Base-by-base conservation (phyloP, 495 filamentous ascomycete genomes). In the Glarea lozoyensis region DNA sequence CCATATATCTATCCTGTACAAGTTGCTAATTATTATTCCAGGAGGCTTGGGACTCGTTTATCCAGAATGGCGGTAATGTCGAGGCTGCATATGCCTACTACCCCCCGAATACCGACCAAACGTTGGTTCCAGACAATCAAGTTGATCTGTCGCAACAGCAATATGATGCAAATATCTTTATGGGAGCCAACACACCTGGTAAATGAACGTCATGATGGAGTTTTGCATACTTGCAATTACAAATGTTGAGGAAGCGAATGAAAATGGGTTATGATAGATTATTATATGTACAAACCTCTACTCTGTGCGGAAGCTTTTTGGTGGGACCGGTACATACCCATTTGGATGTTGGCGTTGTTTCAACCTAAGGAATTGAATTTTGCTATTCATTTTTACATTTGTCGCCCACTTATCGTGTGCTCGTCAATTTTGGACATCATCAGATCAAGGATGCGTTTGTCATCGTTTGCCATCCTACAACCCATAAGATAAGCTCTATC, bases 191-290 rank as follows among this genome's bases (percentile, higher is more conserved):
- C 41, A 57, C 54, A n/a, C 50, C 50, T 12, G 53, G 53, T 1
- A 20, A 49, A 40, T 55, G 35, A 54, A 24, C 3, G 35, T 20
- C 7, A n/a, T n/a, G n/a, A n/a, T n/a, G n/a, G n/a, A n/a, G n/a
- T n/a, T 68, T 55, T 88, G 87, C 31, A 50, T 56, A 0, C 33
- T 34, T 2, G 41, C 37, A 18, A 38, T 25, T n/a, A n/a, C n/a
- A n/a, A n/a, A n/a, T n/a, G n/a, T n/a, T n/a, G n/a, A n/a, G n/a
- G n/a, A n/a, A n/a, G n/a, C n/a, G n/a, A n/a, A n/a, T n/a, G n/a
- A n/a, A n/a, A n/a, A n/a, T n/a, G n/a, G n/a, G n/a, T n/a, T n/a
- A n/a, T n/a, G n/a, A n/a, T n/a, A n/a, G n/a, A n/a, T n/a, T n/a
- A n/a, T n/a, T n/a, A n/a, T n/a, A n/a, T n/a, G n/a, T n/a, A n/a